Conservation (phyloP, 2,329 filamentous ascomycete species). For the Colletotrichum simmondsii region DNA sequence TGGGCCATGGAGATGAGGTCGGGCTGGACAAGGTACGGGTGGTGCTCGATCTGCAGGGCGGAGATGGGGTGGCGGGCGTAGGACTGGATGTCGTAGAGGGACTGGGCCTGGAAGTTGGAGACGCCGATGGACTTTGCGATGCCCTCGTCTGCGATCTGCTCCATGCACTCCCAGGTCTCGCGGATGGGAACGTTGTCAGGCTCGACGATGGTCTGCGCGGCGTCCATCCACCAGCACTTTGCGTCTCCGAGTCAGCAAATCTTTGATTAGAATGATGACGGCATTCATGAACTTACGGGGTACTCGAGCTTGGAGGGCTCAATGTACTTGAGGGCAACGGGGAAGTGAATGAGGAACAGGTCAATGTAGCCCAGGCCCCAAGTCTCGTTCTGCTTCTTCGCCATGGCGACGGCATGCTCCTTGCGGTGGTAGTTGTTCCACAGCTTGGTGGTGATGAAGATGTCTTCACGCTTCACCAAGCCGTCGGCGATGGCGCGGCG, state of each 20-base stretch:
- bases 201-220: slow-evolving; percentile 51
- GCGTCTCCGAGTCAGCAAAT: neutral
- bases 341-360: slow-evolving; percentile 76
- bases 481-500: slow-evolving; percentile 65
- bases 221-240: slow-evolving; percentile 51
- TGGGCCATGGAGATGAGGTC: slow-evolving; percentile 67
- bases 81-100: slow-evolving; percentile 69
- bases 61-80: slow-evolving; percentile 66
- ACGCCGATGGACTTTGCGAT: slow-evolving; percentile 69
- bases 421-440: slow-evolving; percentile 83
- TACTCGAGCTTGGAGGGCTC: slow-evolving; percentile 51
- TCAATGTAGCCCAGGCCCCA: slow-evolving; percentile 75
- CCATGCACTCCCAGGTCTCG: slow-evolving; percentile 73
- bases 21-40: slow-evolving; percentile 73
- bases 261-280: neutral
- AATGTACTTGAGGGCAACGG: slow-evolving; percentile 56
- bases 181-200: slow-evolving; percentile 50
- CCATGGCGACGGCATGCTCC: slow-evolving; percentile 70
- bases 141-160: slow-evolving; percentile 58
- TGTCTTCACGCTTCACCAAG: slow-evolving; percentile 76
- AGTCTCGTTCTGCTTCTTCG: slow-evolving; percentile 69
- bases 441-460: slow-evolving; percentile 88
- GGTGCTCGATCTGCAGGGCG: slow-evolving; percentile 75
- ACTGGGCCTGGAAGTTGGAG: slow-evolving; percentile 68
- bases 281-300: slow-evolving; percentile 41